Evolutionary conservation across 2,329 filamentous ascomycete species (phyloP), one percentile per base, ranked within the genome.

Genomic region (Cladosporium sphaerospermum): DNA sequence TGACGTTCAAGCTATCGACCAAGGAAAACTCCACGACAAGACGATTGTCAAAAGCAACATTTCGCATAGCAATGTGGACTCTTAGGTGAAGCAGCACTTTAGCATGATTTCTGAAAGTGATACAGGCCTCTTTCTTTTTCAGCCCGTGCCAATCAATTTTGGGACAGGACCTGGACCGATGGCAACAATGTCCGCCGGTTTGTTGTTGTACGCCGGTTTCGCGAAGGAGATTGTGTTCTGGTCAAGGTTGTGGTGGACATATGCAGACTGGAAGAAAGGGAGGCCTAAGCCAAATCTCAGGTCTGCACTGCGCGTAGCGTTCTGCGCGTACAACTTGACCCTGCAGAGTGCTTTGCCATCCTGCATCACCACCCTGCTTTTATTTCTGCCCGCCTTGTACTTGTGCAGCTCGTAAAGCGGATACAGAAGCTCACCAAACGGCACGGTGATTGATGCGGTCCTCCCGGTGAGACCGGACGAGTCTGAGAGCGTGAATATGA

Each of bases 161-260:
- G 47, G 39, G 28, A 50, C 47, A 4, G 16, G 39, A 9, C 37
- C 47, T 43, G 33, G 23, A 13, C 47, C 47, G 5, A 50, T 23
- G 39, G 47, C 36, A 14, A 50, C 31, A 8, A 50, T 14, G n/a
- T 28, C 28, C 16, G 40, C 28, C 13, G 18, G 18, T n/a, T 19
- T 28, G 16, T 14, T 19, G 7, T 23, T 34, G 11, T 34, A 34
- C 10, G 16, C 47, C 7, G 47, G 37, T 18, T n/a, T 42, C 4
- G 47, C 47, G 18, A 43, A 19, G 4, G 47, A 50, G 16, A 43
- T 50, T 16, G 39, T 50, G 11, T 50, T 23, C 16, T 50, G 37
- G 14, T 50, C 47, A 4, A 42, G 23, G 9, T 50, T 42, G 39
- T 34, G 33, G 16, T 34, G 34, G n/a, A 31, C 23, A 14, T 50